phyloP scores from a whole-genome alignment of 495 filamentous ascomycete genomes.

The Cetradonia linearis region DNA sequence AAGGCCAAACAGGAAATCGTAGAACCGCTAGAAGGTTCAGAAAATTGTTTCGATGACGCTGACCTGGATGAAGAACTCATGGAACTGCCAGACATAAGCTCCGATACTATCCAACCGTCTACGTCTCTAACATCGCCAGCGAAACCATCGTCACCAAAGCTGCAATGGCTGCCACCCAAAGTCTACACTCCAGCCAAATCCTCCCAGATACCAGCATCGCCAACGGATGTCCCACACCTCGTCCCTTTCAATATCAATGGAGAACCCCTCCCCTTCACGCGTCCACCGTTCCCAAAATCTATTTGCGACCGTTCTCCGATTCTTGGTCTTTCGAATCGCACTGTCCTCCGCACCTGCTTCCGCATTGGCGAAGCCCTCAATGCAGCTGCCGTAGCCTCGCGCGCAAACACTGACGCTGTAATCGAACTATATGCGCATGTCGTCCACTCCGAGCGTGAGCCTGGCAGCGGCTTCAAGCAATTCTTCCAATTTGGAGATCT shows the following conservation, averaged over 20 bases:
- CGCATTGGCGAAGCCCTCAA: conserved; percentile 27
- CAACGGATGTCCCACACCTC: neutral
- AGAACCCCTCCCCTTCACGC: conserved; percentile 20
- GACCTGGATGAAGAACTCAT: conserved; percentile 12
- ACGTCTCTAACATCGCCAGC: conserved; percentile 8
- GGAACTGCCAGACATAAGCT: neutral
- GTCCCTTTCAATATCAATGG: conserved; percentile 11
- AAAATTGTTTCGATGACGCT: conserved; percentile 14
- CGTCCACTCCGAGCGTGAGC: conserved; percentile 14
- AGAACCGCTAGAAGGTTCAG: neutral
- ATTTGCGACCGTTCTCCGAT: conserved; percentile 22
- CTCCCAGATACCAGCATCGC: neutral
- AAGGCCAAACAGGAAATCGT: neutral
- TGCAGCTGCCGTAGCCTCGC: conserved; percentile 19
- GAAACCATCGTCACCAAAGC: conserved; percentile 1
- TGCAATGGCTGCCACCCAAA: conserved; percentile 18
- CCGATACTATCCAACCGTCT: neutral
- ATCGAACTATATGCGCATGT: conserved; percentile 26
- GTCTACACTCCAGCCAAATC: conserved; percentile 14
- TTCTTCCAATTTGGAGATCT: conserved; percentile 25
- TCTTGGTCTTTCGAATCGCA: conserved; percentile 16
- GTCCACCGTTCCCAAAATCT: conserved; percentile 18
- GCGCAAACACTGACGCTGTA: conserved; percentile 15
- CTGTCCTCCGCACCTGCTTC: conserved; percentile 23
- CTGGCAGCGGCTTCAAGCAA: conserved; percentile 19